phyloP scores from a whole-genome alignment of 2,329 filamentous ascomycete genomes.

The Ampelomyces quisqualis region DNA sequence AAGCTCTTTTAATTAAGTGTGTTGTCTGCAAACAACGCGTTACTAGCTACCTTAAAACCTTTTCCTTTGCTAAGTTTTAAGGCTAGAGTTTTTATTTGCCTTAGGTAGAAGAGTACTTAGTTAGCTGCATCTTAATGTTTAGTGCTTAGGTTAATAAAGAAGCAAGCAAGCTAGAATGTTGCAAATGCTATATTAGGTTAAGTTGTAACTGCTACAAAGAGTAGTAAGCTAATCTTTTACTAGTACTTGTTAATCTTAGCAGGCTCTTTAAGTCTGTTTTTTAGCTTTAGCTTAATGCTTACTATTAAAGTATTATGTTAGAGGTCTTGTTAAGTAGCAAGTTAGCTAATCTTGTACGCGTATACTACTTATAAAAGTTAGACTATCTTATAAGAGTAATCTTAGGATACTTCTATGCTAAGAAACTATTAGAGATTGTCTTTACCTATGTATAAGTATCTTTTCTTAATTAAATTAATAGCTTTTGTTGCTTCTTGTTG shows the following conservation, averaged over 20 bases:
- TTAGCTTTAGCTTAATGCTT: neutral
- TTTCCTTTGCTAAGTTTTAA: neutral
- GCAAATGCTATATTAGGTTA: constrained; percentile 7
- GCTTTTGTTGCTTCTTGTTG: neutral
- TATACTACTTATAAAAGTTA: neutral
- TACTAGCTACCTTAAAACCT: neutral
- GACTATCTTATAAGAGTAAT: neutral
- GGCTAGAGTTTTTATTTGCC: neutral
- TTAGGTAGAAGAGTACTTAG: constrained; percentile 3
- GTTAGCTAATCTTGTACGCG: neutral
- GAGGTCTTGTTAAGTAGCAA: neutral
- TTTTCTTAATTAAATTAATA: constrained; percentile 1
- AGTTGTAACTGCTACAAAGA: constrained; percentile 7
- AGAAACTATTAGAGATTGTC: constrained; percentile 13
- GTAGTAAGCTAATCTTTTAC: neutral
- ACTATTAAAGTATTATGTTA: neutral
- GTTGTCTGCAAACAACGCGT: constrained; percentile 5
- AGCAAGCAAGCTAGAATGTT: constrained; percentile 1
- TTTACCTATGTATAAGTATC: constrained; percentile 1
- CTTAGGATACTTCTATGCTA: constrained; percentile 3
- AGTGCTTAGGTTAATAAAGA: neutral
- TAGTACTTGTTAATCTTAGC: constrained; percentile 5
- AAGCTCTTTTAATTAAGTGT: constrained; percentile 1
- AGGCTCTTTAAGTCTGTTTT: neutral
- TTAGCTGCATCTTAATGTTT: neutral